Evolutionary conservation across 1,284 basidiomycete genomes (phyloP).

Genomic region (Inonotus hispidus): DNA sequence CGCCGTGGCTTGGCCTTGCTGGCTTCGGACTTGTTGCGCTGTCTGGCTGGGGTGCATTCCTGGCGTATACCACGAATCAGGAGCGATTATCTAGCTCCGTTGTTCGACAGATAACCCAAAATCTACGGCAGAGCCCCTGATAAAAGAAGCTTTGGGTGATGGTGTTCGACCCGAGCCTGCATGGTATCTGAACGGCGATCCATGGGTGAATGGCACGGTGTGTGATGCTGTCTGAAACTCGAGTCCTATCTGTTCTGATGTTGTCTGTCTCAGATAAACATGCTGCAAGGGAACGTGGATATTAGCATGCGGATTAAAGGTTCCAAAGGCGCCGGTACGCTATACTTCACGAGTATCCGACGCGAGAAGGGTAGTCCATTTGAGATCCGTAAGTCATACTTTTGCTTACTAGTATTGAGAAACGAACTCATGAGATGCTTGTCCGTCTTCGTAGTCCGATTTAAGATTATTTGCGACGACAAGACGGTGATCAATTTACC

Average conservation of each 20-base stretch:
- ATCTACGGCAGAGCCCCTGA: conserved; percentile 47
- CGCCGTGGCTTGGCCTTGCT: conserved; percentile 56
- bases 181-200: conserved; percentile 75
- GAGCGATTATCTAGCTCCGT: conserved; percentile 75
- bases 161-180: conserved; percentile 65
- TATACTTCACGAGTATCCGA: conserved; percentile 77
- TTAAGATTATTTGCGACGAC: conserved; percentile 18
- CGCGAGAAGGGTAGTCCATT: conserved; percentile 70
- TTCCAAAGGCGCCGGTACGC: conserved; percentile 65
- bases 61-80: conserved; percentile 66
- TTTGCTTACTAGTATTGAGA: background rate
- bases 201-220: conserved; percentile 50
- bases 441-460: conserved; percentile 13
- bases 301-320: conserved; percentile 71
- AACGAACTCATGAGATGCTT: background rate
- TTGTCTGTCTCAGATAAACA: conserved; percentile 47
- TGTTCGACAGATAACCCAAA: conserved; percentile 57
- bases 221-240: no score
- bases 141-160: conserved; percentile 51
- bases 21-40: conserved; percentile 48
- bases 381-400: conserved; percentile 49
- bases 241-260: background rate
- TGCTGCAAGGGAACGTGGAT: conserved; percentile 71
- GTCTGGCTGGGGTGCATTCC: conserved; percentile 60
- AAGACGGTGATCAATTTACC: conserved; percentile 16